A percentile compares a stretch with the other conserved stretches of the same genome.
Evolutionary conservation across 1,139 yeast genomes (phyloP).

Genomic region (Suhomyces bokatorum): DNA sequence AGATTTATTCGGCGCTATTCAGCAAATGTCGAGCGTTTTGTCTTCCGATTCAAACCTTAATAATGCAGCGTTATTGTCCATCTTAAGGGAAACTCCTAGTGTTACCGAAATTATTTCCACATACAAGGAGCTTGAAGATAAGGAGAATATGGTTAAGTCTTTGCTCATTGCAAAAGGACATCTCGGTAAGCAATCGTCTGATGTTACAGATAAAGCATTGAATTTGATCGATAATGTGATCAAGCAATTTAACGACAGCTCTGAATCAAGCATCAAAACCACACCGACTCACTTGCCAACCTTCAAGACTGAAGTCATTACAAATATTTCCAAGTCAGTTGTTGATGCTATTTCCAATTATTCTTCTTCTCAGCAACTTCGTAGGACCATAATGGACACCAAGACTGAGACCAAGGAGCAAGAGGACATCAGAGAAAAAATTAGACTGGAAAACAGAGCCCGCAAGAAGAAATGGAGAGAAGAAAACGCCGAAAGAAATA

Average conservation of each 20-base stretch:
- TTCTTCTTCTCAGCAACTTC: constrained; percentile 21
- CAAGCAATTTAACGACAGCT: constrained; percentile 20
- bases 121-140: constrained; percentile 28
- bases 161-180: constrained; percentile 42
- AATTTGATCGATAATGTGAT: constrained; percentile 30
- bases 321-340: constrained; percentile 33
- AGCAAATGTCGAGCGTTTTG: constrained; percentile 46
- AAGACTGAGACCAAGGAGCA: constrained; percentile 32
- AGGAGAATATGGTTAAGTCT: constrained; percentile 33
- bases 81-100: constrained; percentile 17
- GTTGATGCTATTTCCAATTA: constrained; percentile 32
- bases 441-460: constrained; percentile 72
- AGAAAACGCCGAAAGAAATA: constrained; percentile 75
- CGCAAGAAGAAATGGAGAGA: constrained; percentile 92
- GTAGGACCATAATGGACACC: constrained; percentile 17
- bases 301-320: constrained; percentile 23
- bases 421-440: constrained; percentile 54
- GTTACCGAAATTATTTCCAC: constrained; percentile 26
- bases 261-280: background rate
- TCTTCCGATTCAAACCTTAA: constrained; percentile 8
- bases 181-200: constrained; percentile 21
- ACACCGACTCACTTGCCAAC: constrained; percentile 6
- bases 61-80: constrained; percentile 12
- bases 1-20: constrained; percentile 38
- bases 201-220: constrained; percentile 22